Base-by-base conservation (phyloP, 1,284 basidiomycete species). In the Volvariella volvacea region DNA sequence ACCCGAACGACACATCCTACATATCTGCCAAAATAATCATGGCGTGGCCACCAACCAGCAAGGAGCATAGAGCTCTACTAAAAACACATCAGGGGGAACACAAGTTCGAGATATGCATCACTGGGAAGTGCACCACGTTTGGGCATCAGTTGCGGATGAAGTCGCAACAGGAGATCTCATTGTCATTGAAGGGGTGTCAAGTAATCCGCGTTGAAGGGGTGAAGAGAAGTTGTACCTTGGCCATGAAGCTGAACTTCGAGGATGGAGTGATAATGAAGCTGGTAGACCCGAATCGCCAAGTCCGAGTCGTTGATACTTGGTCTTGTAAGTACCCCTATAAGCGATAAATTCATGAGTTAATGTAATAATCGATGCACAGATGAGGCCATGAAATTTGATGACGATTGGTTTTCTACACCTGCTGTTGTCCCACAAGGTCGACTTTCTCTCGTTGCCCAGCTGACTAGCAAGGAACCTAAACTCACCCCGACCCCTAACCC, bases 161-260 rank as follows among this genome's bases (percentile, higher is more conserved):
- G 44, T 60, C 65, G 9, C 54, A 60, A 4, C 66, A 74, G 45
- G 54, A 55, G 19, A 50, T 79, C 20, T 53, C 56, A 17, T 43
- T 80, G 16, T 64, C 70, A 10, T 62, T 80, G n/a, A 67, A 62
- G 47, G 72, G 73, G 1, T 64, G 57, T 21, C 45, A 41, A 12
- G 45, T 68, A 14, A 55, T 55, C 36, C 53, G 16, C 38, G 51
- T 55, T 31, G 37, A 51, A 15, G 52, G 55, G 21, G 53, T 59
- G 12, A 63, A 55, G 15, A 55, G 58, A 19, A 54, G 54, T 20
- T 60, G 57, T 47, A 63, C 44, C 30, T 51, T 70, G 8, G 61
- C 67, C 22, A 54, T 73, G 44, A 48, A 52, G n/a, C 51, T 74
- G 41, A 54, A 55, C 30, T 75, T 64, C 48, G 47, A 54, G 1